Evolutionary conservation across 2,329 filamentous ascomycete species (phyloP).

Genomic region (Fusarium praegraminearum): DNA sequence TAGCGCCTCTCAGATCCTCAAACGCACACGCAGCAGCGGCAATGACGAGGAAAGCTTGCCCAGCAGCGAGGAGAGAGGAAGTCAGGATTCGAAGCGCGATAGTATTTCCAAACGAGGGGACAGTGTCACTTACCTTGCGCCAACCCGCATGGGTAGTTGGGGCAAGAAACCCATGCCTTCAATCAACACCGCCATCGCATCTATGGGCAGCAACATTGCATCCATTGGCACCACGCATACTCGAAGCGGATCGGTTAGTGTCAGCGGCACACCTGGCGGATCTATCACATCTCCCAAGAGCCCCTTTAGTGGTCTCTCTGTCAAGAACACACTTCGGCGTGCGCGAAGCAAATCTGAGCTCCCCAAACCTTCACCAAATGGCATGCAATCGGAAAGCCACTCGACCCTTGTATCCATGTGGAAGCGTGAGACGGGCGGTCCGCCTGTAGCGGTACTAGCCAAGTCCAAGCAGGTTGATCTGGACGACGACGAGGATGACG

Average conservation of each 20-base stretch:
- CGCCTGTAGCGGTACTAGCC: slow-evolving; percentile 63
- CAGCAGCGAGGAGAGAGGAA: slow-evolving; percentile 40
- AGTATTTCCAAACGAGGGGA: slow-evolving; percentile 58
- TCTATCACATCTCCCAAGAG: slow-evolving; percentile 68
- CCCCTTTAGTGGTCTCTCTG: slow-evolving; percentile 58
- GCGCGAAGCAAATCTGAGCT: slow-evolving; percentile 68
- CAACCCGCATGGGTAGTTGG: slow-evolving; percentile 65
- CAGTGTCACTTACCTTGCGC: slow-evolving; percentile 60
- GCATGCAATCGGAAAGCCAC: slow-evolving; percentile 52
- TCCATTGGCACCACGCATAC: slow-evolving; percentile 68
- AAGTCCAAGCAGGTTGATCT: slow-evolving; percentile 46
- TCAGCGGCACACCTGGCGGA: slow-evolving; percentile 62
- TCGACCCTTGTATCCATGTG: slow-evolving; percentile 63
- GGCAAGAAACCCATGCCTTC: slow-evolving; percentile 65
- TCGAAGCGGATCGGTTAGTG: slow-evolving; percentile 71
- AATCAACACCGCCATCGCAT: slow-evolving; percentile 69
- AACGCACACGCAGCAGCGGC: slow-evolving; percentile 59
- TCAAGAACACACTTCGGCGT: slow-evolving; percentile 65
- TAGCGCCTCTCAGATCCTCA: slow-evolving; percentile 58
- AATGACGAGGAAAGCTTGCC: slow-evolving; percentile 49
- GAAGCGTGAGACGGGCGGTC: slow-evolving; percentile 63
- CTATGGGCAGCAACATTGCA: slow-evolving; percentile 66
- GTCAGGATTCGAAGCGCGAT: slow-evolving; percentile 48
- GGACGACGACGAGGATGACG: slow-evolving; percentile 67
- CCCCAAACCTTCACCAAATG: slow-evolving; percentile 54